Conservation (phyloP, 768 basidiomycete species). For the Rhodotorula diobovata region DNA sequence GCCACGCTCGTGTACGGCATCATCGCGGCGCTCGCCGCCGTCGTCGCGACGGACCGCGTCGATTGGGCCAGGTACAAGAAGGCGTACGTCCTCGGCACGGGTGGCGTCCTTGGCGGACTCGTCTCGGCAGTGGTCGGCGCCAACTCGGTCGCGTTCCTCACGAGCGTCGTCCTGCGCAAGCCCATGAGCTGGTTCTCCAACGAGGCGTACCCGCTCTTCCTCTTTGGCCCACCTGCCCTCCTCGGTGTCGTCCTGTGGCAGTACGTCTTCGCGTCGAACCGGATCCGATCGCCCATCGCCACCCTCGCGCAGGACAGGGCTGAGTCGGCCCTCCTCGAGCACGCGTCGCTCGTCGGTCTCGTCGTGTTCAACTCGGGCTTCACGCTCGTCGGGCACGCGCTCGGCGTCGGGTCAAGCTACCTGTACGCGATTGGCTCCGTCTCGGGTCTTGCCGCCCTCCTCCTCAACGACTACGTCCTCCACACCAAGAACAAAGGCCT, state of each 20-base stretch:
- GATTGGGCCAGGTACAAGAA: slow-evolving; percentile 23
- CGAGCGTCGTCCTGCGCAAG: slow-evolving; percentile 60
- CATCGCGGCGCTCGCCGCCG: slow-evolving; percentile 24
- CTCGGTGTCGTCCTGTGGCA: slow-evolving; percentile 60
- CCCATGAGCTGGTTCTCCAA: slow-evolving; percentile 76
- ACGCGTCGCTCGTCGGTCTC: slow-evolving; percentile 58
- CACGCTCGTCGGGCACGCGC: slow-evolving; percentile 59
- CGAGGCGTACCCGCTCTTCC: slow-evolving; percentile 59
- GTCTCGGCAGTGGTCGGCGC: slow-evolving; percentile 61
- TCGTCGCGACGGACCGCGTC: slow-evolving; percentile 39
- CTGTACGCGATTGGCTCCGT: slow-evolving; percentile 63
- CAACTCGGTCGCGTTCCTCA: slow-evolving; percentile 67
- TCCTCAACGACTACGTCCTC: slow-evolving; percentile 54
- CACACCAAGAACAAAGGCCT: slow-evolving; percentile 2
- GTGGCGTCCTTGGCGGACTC: slow-evolving; percentile 56
- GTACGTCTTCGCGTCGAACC: slow-evolving; percentile 51
- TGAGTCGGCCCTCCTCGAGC: slow-evolving; percentile 57
- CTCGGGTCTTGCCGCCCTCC: slow-evolving; percentile 59
- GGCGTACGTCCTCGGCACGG: slow-evolving; percentile 50
- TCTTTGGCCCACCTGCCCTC: slow-evolving; percentile 72
- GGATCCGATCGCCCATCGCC: slow-evolving; percentile 44
- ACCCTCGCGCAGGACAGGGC: slow-evolving; percentile 46
- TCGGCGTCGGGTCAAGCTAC: slow-evolving; percentile 70
- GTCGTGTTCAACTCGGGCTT: slow-evolving; percentile 57
- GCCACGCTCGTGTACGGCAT: slow-evolving; percentile 35